Conservation (phyloP, 176 grass and related monocot species). For the Musa itinerans region DNA sequence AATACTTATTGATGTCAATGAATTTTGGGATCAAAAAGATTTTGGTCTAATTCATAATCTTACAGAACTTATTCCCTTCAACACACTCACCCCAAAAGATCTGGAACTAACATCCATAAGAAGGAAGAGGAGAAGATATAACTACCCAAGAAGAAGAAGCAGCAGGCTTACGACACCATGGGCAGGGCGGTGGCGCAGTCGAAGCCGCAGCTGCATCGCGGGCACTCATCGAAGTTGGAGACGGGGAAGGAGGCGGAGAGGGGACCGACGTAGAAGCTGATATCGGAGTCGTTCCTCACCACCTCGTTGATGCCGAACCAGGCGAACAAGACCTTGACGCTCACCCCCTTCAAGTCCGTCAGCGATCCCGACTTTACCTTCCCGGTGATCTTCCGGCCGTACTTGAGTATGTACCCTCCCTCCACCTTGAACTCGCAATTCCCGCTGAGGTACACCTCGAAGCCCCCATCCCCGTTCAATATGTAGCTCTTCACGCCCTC, state of each 20-base stretch:
- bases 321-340: constrained; percentile 26
- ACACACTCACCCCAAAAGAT: too few species aligned
- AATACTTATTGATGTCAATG: too few species aligned
- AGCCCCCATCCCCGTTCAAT: constrained; percentile 20
- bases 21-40: too few species aligned
- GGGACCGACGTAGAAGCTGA: constrained; percentile 33
- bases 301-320: constrained; percentile 33
- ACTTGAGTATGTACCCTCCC: constrained; percentile 34
- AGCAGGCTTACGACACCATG: not conserved
- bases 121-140: not conserved
- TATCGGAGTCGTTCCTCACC: constrained; percentile 6
- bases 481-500: constrained; percentile 24
- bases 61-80: too few species aligned
- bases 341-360: constrained; percentile 15
- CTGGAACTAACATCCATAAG: too few species aligned
- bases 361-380: constrained; percentile 26
- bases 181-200: not conserved
- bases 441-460: constrained; percentile 22
- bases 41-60: too few species aligned
- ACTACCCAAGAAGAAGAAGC: not conserved
- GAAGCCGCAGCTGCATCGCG: constrained; percentile 26
- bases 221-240: constrained; percentile 33
- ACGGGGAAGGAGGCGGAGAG: constrained; percentile 30
- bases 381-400: constrained; percentile 28
- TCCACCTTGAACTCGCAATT: constrained; percentile 34